Base-by-base conservation (phyloP, 768 basidiomycete genomes). In the Pseudohyphozyma bogoriensis region DNA sequence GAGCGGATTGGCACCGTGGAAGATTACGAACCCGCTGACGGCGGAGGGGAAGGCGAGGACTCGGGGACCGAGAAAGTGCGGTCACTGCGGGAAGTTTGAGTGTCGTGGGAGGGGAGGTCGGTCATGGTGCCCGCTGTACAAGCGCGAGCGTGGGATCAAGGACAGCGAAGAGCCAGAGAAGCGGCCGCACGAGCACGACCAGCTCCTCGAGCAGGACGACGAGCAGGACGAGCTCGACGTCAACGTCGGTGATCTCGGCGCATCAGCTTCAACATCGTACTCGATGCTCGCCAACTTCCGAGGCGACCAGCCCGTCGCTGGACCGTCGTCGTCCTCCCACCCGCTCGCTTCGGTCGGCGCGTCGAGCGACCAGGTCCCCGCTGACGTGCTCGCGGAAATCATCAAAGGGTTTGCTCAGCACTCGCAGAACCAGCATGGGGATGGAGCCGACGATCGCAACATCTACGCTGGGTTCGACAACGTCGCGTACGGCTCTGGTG, bases 21-120 rank as follows among this genome's bases (percentile, higher is more conserved):
- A 46, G 45, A 46, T 46, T 26, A 46, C 45, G n/a, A n/a, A 46
- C 45, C 45, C 45, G 16, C 45, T 46, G 24, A 46, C 45, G 45
- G 15, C n/a, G 8, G 45, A 46, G 24, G 45, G 45, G 24, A 46
- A 46, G 45, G 45, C 24, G 24, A n/a, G 45, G 24, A 26, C 28
- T 4, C 22, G 45, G 24, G 45, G 45, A n/a, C 45, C 45, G 24
- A 46, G 45, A 26, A 46, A 24, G 45, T 46, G 45, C 45, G 45
- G 45, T 13, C 45, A 46, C 24, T 46, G 45, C 45, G 45, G 45
- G 24, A 46, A 46, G 45, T n/a, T 24, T 13, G 45, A 46, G 45
- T 46, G 45, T 26, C 22, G 45, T 15, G 45, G 45, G n/a, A 46
- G 45, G 24, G 45, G 45, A 28, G 45, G 45, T n/a, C 20, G 45